Conservation (phyloP, 2,329 filamentous ascomycete species). For the Endothia cerciana region DNA sequence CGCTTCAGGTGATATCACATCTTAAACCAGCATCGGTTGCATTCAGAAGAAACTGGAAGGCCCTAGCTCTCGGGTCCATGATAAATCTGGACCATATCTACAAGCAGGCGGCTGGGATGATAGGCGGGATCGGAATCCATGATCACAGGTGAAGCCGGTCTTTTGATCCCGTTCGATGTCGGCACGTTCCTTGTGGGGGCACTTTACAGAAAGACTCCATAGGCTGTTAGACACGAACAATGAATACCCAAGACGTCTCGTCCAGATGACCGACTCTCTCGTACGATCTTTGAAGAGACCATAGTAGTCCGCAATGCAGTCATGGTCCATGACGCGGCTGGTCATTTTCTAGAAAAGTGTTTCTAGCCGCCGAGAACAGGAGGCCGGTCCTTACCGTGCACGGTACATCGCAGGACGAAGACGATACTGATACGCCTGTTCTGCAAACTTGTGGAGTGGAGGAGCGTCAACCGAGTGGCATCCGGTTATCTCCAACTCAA, state of each 20-base stretch:
- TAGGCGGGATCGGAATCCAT: background rate
- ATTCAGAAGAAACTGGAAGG: background rate
- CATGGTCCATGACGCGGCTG: background rate
- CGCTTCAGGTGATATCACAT: constrained; percentile 9
- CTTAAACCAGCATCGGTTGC: background rate
- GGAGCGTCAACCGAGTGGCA: constrained; percentile 2
- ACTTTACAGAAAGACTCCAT: background rate
- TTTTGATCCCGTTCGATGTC: background rate
- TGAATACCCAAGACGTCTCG: background rate
- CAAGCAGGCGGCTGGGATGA: background rate
- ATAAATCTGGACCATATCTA: background rate
- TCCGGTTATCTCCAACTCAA: background rate
- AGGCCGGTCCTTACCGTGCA: background rate
- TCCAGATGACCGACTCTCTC: background rate
- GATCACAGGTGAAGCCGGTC: background rate
- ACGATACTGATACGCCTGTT: constrained; percentile 5
- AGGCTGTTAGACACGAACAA: background rate
- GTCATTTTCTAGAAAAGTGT: background rate
- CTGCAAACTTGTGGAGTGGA: constrained; percentile 4
- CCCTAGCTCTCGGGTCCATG: background rate
- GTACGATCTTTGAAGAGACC: background rate
- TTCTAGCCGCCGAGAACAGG: constrained; percentile 6
- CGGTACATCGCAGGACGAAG: background rate
- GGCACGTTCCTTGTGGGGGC: background rate
- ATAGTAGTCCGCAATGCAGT: background rate